Percentiles rank a stretch among this genome's conserved stretches.
These are phyloP conservation scores for Tetracladium setigerum DNA, from an alignment of 495 filamentous ascomycete genomes.

Conservation along the genomic window DNA sequence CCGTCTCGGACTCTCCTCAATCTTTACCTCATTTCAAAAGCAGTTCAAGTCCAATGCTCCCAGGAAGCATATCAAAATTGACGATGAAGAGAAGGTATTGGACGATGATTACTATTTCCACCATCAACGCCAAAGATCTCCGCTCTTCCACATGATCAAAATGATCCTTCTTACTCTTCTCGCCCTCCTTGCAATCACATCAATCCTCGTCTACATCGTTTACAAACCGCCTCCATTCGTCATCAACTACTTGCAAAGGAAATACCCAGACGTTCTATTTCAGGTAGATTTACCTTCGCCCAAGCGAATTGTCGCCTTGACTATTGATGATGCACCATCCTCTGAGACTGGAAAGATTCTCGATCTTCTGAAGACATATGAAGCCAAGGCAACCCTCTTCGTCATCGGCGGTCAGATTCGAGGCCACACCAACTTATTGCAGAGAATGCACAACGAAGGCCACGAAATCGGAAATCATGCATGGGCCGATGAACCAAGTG, in stretches of 20 bases:
- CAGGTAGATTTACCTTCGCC: slow-evolving; percentile 43
- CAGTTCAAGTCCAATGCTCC: background rate
- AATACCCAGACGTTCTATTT: slow-evolving; percentile 72
- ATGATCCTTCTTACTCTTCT: slow-evolving; percentile 42
- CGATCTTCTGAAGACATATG: slow-evolving; percentile 44
- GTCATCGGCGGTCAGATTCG: slow-evolving; percentile 67
- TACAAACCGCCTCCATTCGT: slow-evolving; percentile 69
- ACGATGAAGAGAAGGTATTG: slow-evolving; percentile 13
- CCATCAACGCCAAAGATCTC: background rate
- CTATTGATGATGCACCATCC: slow-evolving; percentile 78
- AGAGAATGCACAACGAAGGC: slow-evolving; percentile 18
- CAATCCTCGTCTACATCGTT: slow-evolving; percentile 47
- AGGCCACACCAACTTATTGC: slow-evolving; percentile 4
- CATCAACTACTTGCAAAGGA: slow-evolving; percentile 57
- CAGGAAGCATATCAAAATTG: slow-evolving; percentile 19
- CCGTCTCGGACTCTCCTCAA: slow-evolving; percentile 4
- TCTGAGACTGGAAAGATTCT: slow-evolving; percentile 66
- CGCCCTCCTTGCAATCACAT: slow-evolving; percentile 37
- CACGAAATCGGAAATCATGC: slow-evolving; percentile 62
- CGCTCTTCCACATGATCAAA: background rate
- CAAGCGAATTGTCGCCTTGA: slow-evolving; percentile 64
- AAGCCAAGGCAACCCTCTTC: slow-evolving; percentile 69
- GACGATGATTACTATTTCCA: background rate
- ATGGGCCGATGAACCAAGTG: slow-evolving; percentile 72
- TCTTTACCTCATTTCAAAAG: background rate